A percentile compares a stretch with the other conserved stretches of the same genome.
Conservation (phyloP, 2,329 filamentous ascomycete species). For the Penicillium brasilianum region DNA sequence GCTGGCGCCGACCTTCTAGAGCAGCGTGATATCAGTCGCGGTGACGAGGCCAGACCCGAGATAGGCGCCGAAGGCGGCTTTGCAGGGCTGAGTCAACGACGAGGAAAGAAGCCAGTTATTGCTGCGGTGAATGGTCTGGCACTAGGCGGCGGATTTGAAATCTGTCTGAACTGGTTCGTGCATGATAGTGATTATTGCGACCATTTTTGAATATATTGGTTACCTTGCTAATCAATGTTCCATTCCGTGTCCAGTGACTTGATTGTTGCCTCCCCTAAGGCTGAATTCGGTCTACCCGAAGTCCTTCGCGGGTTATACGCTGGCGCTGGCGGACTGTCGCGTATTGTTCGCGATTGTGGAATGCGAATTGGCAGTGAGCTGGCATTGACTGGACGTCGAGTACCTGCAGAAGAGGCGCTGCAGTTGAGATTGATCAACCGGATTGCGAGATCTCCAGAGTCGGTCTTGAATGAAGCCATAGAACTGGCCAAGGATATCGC, state of each 20-base stretch:
- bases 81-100: slow-evolving; percentile 59
- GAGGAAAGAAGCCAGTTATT: slow-evolving; percentile 73
- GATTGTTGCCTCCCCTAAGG: slow-evolving; percentile 62
- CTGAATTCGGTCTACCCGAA: slow-evolving; percentile 72
- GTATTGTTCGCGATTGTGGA: slow-evolving; percentile 70
- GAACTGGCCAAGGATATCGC: slow-evolving; percentile 64
- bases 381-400: slow-evolving; percentile 66
- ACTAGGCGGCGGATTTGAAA: slow-evolving; percentile 78
- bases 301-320: slow-evolving; percentile 72
- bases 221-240: neutral
- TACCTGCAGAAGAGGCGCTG: slow-evolving; percentile 64
- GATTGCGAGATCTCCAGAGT: slow-evolving; percentile 65
- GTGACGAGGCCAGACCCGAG: slow-evolving; percentile 8
- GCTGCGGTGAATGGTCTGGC: slow-evolving; percentile 79
- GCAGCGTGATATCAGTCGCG: slow-evolving; percentile 31
- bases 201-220: neutral
- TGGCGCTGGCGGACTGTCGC: slow-evolving; percentile 70
- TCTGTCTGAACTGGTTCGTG: slow-evolving; percentile 81
- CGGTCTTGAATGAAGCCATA: slow-evolving; percentile 75
- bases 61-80: slow-evolving; percentile 51
- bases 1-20: slow-evolving; percentile 54
- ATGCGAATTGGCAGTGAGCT: slow-evolving; percentile 73
- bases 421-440: slow-evolving; percentile 47
- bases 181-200: neutral
- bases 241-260: slow-evolving; percentile 66